Evolutionary conservation across 352 stramenopile species (phyloP), one percentile per base, ranked within the genome.

Genomic region (Phytophthora europaea): DNA sequence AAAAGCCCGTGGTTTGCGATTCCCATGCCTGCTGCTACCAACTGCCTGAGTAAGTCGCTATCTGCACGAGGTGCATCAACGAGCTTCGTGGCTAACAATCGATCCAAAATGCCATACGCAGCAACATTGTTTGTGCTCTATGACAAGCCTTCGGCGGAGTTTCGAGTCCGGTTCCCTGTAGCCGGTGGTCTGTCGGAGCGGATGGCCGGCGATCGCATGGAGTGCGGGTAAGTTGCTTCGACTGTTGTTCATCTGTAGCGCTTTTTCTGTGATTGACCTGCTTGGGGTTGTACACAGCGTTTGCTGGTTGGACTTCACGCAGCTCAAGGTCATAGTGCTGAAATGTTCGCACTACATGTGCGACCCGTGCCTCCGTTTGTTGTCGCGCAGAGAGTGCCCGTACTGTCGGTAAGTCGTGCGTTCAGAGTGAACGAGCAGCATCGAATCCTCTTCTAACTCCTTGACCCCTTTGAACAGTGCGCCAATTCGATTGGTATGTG

Each of bases 291-390:
- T 18, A 15, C 13, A 8, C 34, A 79, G 72, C 65, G 26, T 79
- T 52, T 79, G 72, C 67, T 79, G 67, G 61, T 67, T 54, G 55
- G 70, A 76, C 55, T 63, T 81, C 31, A 34, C 50, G 7, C 13
- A 52, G 5, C 45, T 68, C 9, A 61, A 57, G 15, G 55, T 81
- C 18, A 74, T 72, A 60, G 48, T 81, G 15, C 45, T 81, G 26
- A 77, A 81, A 62, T 79, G 75, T 9, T 62, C 59, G 18, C 75
- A 79, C 51, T 81, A 79, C 48, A 65, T 78, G 31, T 81, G 75
- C 53, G 66, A 48, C 12, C 40, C 61, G 16, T 81, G 75, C 51
- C 56, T 81, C 20, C 57, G 23, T n/a, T 57, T 70, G 28, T 38
- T 81, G 18, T 36, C 53, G 22, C 71, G 63, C 52, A 63, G 50